Evolutionary conservation across 2,329 filamentous ascomycete species (phyloP).

Genomic region (Fusarium sp.): DNA sequence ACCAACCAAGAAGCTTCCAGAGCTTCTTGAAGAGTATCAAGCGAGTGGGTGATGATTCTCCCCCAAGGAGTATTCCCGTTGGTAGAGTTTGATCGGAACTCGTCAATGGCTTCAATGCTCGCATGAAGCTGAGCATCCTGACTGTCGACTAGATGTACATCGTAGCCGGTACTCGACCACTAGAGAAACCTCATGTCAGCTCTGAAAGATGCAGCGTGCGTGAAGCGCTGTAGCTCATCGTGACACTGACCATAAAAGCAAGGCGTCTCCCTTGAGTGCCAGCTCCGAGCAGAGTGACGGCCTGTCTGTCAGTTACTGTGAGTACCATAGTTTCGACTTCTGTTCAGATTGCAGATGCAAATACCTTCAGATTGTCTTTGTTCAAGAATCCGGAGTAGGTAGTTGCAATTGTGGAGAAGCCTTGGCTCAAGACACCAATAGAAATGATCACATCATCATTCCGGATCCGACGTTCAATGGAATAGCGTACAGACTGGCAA

Average conservation of each 20-base stretch:
- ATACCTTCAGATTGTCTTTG: background rate
- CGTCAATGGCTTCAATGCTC: conserved; percentile 45
- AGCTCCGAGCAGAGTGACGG: conserved; percentile 47
- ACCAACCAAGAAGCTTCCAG: conserved; percentile 45
- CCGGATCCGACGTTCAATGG: conserved; percentile 27
- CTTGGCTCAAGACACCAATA: background rate
- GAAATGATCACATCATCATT: background rate
- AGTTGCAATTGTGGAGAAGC: background rate
- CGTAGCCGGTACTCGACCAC: conserved; percentile 49
- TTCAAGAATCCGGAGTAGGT: background rate
- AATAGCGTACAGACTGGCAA: conserved; percentile 16
- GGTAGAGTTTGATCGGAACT: conserved; percentile 30
- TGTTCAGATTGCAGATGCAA: background rate
- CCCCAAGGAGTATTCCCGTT: conserved; percentile 29
- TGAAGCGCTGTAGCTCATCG: background rate
- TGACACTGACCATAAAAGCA: conserved; percentile 47
- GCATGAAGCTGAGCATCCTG: conserved; percentile 45
- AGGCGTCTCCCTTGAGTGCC: conserved; percentile 50
- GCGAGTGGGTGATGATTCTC: conserved; percentile 38
- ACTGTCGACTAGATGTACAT: conserved; percentile 48
- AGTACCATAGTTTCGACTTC: conserved; percentile 27
- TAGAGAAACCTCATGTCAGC: conserved; percentile 1
- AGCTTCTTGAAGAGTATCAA: conserved; percentile 32
- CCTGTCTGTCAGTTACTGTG: conserved; percentile 10
- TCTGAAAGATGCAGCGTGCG: background rate